Conservation (phyloP, 2,329 filamentous ascomycete genomes). For the Beauveria varroae region DNA sequence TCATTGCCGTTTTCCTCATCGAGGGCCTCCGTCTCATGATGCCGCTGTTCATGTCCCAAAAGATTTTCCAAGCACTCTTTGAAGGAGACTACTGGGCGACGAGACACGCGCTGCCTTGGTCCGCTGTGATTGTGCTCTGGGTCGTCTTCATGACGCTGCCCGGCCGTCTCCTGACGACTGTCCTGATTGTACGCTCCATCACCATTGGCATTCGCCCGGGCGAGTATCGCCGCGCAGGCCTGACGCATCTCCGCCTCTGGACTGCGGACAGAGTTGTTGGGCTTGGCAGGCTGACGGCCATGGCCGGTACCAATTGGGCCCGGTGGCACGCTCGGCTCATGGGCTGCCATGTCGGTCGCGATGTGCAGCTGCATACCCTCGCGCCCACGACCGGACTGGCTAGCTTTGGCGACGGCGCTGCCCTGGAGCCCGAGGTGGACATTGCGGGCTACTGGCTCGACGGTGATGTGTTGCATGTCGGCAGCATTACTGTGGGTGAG, state of each 20-base stretch:
- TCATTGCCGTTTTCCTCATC: slow-evolving; percentile 12
- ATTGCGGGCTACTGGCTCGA: slow-evolving; percentile 18
- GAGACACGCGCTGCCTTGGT: slow-evolving; percentile 12
- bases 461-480: slow-evolving; percentile 17
- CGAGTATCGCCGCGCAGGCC: slow-evolving; percentile 14
- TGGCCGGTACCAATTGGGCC: slow-evolving; percentile 16
- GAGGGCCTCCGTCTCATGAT: slow-evolving; percentile 12
- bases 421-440: slow-evolving; percentile 17
- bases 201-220: slow-evolving; percentile 14
- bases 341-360: slow-evolving; percentile 15
- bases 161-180: slow-evolving; percentile 15
- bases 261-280: slow-evolving; percentile 14
- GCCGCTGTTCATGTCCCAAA: slow-evolving; percentile 9
- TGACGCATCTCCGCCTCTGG: slow-evolving; percentile 16
- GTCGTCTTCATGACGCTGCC: slow-evolving; percentile 12
- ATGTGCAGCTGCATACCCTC: slow-evolving; percentile 16
- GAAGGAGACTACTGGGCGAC: slow-evolving; percentile 11
- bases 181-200: slow-evolving; percentile 7
- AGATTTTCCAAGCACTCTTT: slow-evolving; percentile 12
- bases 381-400: slow-evolving; percentile 15
- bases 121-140: slow-evolving; percentile 13
- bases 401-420: slow-evolving; percentile 15
- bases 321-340: slow-evolving; percentile 15
- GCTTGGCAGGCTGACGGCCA: slow-evolving; percentile 6
- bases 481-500: slow-evolving; percentile 13